These are phyloP conservation scores for Bromus sterilis DNA, from an alignment of 176 grass and related monocot genomes.

Conservation along the genomic window DNA sequence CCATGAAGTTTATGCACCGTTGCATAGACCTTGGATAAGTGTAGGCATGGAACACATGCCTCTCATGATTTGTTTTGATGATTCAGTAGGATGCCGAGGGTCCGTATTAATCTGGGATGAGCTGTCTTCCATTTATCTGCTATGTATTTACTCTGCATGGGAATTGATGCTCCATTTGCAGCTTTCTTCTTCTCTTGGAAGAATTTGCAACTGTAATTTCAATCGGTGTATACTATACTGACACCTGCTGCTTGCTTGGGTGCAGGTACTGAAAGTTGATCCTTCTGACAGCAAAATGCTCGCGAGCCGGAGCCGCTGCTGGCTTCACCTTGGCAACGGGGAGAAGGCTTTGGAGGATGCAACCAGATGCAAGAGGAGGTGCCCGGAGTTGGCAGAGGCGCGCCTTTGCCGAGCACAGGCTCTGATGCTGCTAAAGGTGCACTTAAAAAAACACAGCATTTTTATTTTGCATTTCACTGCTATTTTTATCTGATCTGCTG, in stretches of 20 bases:
- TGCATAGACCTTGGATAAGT: not conserved
- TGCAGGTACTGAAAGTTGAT: conserved; percentile 30
- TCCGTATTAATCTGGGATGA: not conserved
- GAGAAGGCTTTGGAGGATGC: conserved; percentile 30
- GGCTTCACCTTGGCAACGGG: conserved; percentile 37
- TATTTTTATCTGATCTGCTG: no score
- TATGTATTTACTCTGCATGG: no score
- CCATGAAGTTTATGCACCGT: not conserved
- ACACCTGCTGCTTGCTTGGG: not conserved
- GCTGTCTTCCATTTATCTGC: not conserved
- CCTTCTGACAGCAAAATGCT: conserved; percentile 6
- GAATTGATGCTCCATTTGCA: no score
- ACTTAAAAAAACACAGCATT: no score
- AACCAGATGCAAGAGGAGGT: not conserved
- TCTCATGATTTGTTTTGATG: not conserved
- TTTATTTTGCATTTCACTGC: no score
- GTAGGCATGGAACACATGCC: not conserved
- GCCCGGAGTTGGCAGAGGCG: conserved; percentile 23
- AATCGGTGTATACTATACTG: not conserved
- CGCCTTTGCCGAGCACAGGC: conserved; percentile 22
- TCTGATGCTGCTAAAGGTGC: conserved; percentile 28
- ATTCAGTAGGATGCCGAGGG: not conserved
- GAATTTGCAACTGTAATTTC: not conserved
- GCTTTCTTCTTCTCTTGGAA: not conserved
- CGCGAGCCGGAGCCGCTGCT: conserved; percentile 49